Evolutionary conservation across 129 eudicot genomes (phyloP), one percentile per base, ranked within the genome.

Genomic region (Kitagawia praeruptora): DNA sequence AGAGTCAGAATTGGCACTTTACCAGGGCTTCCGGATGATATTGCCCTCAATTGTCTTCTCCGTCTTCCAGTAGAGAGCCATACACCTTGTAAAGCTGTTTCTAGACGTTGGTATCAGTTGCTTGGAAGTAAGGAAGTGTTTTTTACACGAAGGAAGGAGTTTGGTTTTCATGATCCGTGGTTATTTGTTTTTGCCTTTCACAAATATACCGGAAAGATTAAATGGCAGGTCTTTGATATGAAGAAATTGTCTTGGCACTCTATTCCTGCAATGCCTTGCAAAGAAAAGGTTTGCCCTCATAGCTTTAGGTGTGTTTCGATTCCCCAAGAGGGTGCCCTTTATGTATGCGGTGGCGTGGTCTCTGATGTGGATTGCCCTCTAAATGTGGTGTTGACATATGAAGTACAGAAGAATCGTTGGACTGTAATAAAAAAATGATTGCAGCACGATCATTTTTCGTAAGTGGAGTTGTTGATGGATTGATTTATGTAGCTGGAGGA

Each of bases 321-420:
- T 16, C 98, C 98, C 4, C 79, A 80, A 10, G 90, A 91, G 53
- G 92, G 93, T 8, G 75, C 89, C 12, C 91, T 93, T 45, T 93
- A 79, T 74, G 96, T 93, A 23, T 91, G 89, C 48, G 96, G 93
- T 8, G 98, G 98, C 0, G 84, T 94, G 75, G 86, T 85, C 9
- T 89, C 96, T 18, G 98, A 93, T 41, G 93, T 88, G 9, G 98
- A 94, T 86, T 91, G 98, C 81, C 97, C 98, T 0, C 92, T 93
- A 42, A 89, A 93, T 34, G 70, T 93, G 48, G 98, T 93, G 8
- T 82, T 93, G 90, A 93, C 91, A 66, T 93, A 91, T 69, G 96
- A 91, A 80, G 84, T 91, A 16, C 79, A 85, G 21, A 91, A 84
- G 80, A 93, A 93, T 53, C 89, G 89, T 47, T 93, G 98, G 98